Evolutionary conservation across 2,329 filamentous ascomycete species (phyloP).

Genomic region (Tolypocladium nubicola): DNA sequence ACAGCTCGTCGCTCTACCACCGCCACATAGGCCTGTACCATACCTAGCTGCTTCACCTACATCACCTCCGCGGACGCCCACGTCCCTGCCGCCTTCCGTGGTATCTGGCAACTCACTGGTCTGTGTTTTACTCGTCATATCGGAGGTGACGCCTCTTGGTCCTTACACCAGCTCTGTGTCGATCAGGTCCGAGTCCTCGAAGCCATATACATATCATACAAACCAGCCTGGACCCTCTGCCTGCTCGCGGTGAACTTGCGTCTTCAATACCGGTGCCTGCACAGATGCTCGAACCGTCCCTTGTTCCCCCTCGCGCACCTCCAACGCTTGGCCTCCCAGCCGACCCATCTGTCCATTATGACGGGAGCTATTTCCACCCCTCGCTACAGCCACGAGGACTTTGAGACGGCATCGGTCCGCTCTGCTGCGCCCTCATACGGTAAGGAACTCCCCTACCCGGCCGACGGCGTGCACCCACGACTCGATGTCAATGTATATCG

Average conservation of each 20-base stretch:
- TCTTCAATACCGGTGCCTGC: neutral
- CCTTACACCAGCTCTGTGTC: neutral
- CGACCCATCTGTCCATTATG: constrained; percentile 14
- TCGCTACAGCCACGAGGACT: constrained; percentile 39
- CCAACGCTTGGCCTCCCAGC: neutral
- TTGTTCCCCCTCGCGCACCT: constrained; percentile 9
- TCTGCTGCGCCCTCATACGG: constrained; percentile 60
- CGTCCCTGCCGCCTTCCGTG: neutral
- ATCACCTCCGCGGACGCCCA: neutral
- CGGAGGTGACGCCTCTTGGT: neutral
- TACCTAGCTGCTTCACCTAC: neutral
- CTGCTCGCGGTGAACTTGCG: neutral
- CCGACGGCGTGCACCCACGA: neutral
- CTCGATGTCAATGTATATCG: no score
- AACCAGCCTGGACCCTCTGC: neutral
- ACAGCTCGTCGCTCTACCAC: neutral
- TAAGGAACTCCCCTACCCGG: constrained; percentile 22
- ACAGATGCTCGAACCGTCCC: constrained; percentile 1
- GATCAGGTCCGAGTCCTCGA: neutral
- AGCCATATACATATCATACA: neutral
- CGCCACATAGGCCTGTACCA: neutral
- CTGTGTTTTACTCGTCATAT: neutral
- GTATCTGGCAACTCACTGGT: neutral
- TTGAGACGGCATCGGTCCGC: constrained; percentile 56
- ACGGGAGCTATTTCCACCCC: constrained; percentile 18